phyloP scores from a whole-genome alignment of 345 rosid species.

The Populus simonii region DNA sequence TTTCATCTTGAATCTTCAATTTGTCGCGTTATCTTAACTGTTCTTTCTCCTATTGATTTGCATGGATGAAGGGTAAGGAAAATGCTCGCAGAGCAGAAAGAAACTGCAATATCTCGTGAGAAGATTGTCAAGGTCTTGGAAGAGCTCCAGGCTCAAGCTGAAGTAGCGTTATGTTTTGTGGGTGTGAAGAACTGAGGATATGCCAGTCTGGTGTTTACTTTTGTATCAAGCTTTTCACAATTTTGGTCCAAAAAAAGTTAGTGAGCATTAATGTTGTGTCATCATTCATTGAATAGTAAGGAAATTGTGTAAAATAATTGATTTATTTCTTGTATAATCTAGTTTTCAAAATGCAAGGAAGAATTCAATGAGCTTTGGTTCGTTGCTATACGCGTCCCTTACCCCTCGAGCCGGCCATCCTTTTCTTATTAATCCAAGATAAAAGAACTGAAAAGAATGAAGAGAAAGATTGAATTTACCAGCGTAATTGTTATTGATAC shows the following conservation, averaged over 20 bases:
- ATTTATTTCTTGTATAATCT: too few relatives aligned
- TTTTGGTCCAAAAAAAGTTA: background rate
- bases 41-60: background rate
- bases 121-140: slow-evolving; percentile 75
- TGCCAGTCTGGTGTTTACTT: background rate
- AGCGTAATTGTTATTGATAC: too few relatives aligned
- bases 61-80: slow-evolving; percentile 61
- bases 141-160: slow-evolving; percentile 95
- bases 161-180: slow-evolving; percentile 90
- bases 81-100: slow-evolving; percentile 59
- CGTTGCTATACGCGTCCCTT: too few relatives aligned
- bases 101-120: slow-evolving; percentile 50
- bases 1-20: background rate
- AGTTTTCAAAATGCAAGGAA: background rate
- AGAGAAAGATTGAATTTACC: too few relatives aligned
- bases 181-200: slow-evolving; percentile 56
- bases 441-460: too few relatives aligned
- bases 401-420: background rate
- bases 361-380: background rate
- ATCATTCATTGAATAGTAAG: background rate
- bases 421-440: background rate
- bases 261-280: background rate
- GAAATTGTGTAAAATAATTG: background rate
- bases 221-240: background rate
- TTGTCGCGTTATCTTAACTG: slow-evolving; percentile 8